Conservation (phyloP, 2,329 filamentous ascomycete species). For the Neoarthrinium moseri region DNA sequence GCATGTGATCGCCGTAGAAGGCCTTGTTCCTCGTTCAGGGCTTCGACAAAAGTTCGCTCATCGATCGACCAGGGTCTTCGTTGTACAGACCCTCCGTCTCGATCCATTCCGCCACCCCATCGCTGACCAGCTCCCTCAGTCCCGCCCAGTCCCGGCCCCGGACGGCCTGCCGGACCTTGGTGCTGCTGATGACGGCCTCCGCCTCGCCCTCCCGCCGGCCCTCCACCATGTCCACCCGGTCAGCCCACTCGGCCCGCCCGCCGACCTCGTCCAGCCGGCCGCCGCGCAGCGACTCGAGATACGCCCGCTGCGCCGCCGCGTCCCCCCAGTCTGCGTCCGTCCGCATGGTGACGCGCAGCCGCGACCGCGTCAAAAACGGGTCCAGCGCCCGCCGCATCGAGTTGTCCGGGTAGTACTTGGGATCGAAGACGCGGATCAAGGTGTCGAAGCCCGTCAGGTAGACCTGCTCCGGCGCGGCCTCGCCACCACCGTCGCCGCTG, state of each 20-base stretch:
- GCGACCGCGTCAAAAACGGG: slow-evolving; percentile 63
- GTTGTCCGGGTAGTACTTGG: slow-evolving; percentile 64
- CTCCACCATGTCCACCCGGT: slow-evolving; percentile 58
- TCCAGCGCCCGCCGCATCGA: slow-evolving; percentile 54
- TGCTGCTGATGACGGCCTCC: slow-evolving; percentile 52
- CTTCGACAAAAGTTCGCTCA: too few relatives aligned
- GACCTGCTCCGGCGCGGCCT: slow-evolving; percentile 48
- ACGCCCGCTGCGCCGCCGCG: slow-evolving; percentile 51
- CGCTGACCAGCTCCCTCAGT: slow-evolving; percentile 54
- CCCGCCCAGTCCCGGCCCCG: slow-evolving; percentile 42
- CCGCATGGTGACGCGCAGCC: slow-evolving; percentile 63
- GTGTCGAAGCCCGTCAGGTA: slow-evolving; percentile 78
- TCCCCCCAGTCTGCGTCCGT: slow-evolving; percentile 60
- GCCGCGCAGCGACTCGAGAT: slow-evolving; percentile 49
- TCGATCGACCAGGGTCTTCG: too few relatives aligned
- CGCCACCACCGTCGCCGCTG: slow-evolving; percentile 6
- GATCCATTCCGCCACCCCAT: slow-evolving; percentile 58
- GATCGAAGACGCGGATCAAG: slow-evolving; percentile 67
- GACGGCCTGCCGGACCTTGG: slow-evolving; percentile 60
- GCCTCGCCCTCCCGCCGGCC: slow-evolving; percentile 49
- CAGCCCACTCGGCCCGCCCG: slow-evolving; percentile 57
- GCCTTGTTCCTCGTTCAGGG: too few relatives aligned
- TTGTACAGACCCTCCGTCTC: slow-evolving; percentile 54
- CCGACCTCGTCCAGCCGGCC: slow-evolving; percentile 49
- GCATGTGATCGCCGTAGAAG: too few relatives aligned